Percentiles rank a stretch among this genome's conserved stretches.
Conservation (phyloP, 2,329 filamentous ascomycete species). For the Cadophora sp. region DNA sequence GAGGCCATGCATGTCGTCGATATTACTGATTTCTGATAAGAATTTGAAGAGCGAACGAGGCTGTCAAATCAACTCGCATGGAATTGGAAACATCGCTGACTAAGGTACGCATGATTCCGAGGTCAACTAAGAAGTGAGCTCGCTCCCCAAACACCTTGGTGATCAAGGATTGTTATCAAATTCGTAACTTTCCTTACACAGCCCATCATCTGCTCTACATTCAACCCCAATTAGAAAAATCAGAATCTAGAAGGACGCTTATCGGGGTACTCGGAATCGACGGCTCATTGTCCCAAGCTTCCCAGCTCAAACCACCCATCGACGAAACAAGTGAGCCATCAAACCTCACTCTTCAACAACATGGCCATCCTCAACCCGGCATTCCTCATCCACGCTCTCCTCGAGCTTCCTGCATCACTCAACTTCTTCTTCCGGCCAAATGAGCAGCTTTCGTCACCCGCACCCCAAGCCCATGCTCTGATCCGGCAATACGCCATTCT, state of each 20-base stretch:
- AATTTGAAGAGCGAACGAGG: too few relatives aligned
- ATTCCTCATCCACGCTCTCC: conserved; percentile 45
- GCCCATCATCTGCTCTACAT: too few relatives aligned
- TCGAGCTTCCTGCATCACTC: conserved; percentile 47
- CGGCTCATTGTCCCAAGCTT: background rate
- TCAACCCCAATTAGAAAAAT: too few relatives aligned
- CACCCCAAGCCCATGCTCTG: conserved; percentile 46
- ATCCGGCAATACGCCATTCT: conserved; percentile 50
- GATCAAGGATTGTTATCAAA: too few relatives aligned
- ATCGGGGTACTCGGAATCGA: background rate
- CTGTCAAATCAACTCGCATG: too few relatives aligned
- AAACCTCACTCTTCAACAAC: background rate
- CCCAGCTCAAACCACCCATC: background rate
- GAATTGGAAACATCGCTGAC: too few relatives aligned
- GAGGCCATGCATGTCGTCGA: background rate
- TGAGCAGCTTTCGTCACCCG: conserved; percentile 41
- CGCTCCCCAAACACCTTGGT: too few relatives aligned
- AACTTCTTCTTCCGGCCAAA: conserved; percentile 48
- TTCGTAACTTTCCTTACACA: too few relatives aligned
- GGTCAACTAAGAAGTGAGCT: too few relatives aligned
- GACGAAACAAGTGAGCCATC: background rate
- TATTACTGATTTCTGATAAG: too few relatives aligned
- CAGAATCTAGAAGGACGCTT: background rate
- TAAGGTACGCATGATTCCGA: too few relatives aligned
- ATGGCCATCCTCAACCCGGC: conserved; percentile 5